Conservation (phyloP, 306 rosid species). For the Cucurbita pepo region DNA sequence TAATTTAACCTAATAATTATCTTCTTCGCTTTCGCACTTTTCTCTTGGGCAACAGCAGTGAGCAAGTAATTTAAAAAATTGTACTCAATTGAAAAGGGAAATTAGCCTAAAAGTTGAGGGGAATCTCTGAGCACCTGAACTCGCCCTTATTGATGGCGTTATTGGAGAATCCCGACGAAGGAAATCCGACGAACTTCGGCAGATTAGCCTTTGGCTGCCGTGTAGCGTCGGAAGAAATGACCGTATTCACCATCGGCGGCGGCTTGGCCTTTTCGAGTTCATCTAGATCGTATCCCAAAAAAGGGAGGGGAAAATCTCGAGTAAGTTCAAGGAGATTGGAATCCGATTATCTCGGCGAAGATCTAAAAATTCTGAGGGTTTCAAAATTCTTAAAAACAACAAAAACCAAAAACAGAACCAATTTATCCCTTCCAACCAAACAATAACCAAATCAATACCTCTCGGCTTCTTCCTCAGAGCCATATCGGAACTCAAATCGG, state of each 20-base stretch:
- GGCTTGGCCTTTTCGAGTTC: constrained; percentile 1
- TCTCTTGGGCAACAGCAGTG: background rate
- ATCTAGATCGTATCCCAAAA: constrained; percentile 3
- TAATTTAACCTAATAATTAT: background rate
- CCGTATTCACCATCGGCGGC: constrained; percentile 14
- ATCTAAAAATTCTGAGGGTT: background rate
- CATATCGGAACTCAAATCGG: constrained; percentile 1
- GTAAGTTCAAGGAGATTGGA: background rate
- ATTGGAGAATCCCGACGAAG: background rate
- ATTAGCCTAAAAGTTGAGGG: constrained; percentile 6
- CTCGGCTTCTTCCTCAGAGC: background rate
- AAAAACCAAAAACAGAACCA: background rate
- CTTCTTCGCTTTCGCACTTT: background rate
- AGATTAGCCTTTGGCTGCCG: background rate
- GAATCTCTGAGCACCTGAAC: background rate
- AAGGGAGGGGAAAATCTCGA: background rate
- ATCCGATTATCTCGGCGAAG: background rate
- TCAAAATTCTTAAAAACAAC: background rate
- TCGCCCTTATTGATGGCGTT: background rate
- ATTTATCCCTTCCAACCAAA: background rate
- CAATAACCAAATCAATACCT: background rate
- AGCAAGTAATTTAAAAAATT: background rate
- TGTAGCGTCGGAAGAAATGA: constrained; percentile 12
- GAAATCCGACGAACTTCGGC: background rate
- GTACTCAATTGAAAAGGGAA: background rate